Evolutionary conservation across 768 basidiomycete species (phyloP).

Genomic region (Amanita jacksonii): DNA sequence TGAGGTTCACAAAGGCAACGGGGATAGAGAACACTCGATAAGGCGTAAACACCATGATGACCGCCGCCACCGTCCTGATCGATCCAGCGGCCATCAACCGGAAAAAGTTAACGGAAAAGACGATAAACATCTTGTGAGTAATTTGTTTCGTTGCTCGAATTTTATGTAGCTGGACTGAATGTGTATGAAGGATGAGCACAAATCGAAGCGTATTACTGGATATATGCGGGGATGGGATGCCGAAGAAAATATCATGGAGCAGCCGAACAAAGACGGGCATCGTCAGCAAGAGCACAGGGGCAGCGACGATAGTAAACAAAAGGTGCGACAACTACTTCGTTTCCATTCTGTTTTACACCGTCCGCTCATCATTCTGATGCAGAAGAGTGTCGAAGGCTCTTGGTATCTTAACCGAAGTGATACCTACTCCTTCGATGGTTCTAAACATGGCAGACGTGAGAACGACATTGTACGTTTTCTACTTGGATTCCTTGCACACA

Average conservation of each 20-base stretch:
- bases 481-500: background rate
- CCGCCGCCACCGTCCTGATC: background rate
- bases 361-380: too few relatives aligned
- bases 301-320: background rate
- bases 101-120: constrained; percentile 1
- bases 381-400: background rate
- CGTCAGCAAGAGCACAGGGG: background rate
- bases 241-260: background rate
- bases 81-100: background rate
- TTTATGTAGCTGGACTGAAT: too few relatives aligned
- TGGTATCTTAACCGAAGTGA: background rate
- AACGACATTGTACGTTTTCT: constrained; percentile 9
- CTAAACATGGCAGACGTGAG: background rate
- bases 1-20: background rate
- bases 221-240: constrained; percentile 9
- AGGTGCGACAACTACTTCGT: background rate
- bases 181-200: background rate
- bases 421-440: background rate
- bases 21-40: background rate
- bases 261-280: background rate
- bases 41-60: background rate
- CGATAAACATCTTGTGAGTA: background rate
- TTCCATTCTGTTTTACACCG: background rate
- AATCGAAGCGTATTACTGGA: background rate
- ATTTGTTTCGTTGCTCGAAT: too few relatives aligned